Percentiles rank a stretch among this genome's conserved stretches.
Evolutionary conservation across 2,329 filamentous ascomycete genomes (phyloP).

Genomic region (Fusarium xylarioides): DNA sequence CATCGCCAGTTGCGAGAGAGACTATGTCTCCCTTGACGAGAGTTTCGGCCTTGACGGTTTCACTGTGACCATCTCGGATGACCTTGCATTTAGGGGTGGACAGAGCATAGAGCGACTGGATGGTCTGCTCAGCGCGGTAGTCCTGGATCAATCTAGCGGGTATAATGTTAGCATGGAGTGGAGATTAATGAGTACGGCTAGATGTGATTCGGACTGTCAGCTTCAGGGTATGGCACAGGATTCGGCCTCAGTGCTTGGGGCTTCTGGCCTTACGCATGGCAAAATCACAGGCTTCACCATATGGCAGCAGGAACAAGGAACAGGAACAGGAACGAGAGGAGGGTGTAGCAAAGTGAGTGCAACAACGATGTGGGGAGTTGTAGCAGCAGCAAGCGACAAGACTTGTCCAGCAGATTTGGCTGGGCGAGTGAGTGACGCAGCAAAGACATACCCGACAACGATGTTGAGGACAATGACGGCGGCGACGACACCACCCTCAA

Average conservation of each 20-base stretch:
- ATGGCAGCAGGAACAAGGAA: conserved; percentile 36
- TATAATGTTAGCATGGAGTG: conserved; percentile 41
- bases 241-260: conserved; percentile 41
- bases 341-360: conserved; percentile 32
- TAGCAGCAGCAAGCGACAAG: conserved; percentile 20
- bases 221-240: conserved; percentile 43
- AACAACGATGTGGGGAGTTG: conserved; percentile 28
- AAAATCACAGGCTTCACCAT: conserved; percentile 44
- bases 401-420: conserved; percentile 26
- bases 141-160: conserved; percentile 64
- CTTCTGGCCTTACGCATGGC: conserved; percentile 39
- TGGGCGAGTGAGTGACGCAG: conserved; percentile 33
- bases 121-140: conserved; percentile 69
- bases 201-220: conserved; percentile 35
- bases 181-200: conserved; percentile 14
- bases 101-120: conserved; percentile 67
- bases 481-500: conserved; percentile 70
- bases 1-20: conserved; percentile 70
- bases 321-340: conserved; percentile 14
- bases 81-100: conserved; percentile 69
- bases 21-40: conserved; percentile 75
- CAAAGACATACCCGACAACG: conserved; percentile 65
- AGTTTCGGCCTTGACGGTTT: conserved; percentile 62
- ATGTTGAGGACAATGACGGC: conserved; percentile 75
- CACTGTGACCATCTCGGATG: conserved; percentile 61